phyloP scores from a whole-genome alignment of 2,329 filamentous ascomycete genomes.

The Aspergillus felis region DNA sequence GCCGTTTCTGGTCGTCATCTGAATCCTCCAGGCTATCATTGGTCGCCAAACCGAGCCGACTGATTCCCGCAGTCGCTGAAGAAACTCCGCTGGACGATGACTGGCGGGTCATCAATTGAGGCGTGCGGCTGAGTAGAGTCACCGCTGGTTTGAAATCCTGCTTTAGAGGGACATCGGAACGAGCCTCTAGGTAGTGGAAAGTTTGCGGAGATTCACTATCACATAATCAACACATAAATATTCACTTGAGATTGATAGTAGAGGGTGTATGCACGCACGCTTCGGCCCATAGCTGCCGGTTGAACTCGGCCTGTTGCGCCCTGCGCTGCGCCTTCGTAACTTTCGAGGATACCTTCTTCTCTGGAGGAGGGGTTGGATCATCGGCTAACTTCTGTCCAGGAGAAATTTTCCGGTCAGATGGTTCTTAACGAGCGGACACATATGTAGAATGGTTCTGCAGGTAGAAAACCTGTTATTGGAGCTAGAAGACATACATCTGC shows the following conservation, averaged over 20 bases:
- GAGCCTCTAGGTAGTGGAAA: conserved; percentile 70
- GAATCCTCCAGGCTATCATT: conserved; percentile 60
- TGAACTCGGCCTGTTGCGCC: conserved; percentile 76
- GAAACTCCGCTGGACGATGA: conserved; percentile 40
- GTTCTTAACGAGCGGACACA: conserved; percentile 3
- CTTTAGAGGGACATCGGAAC: conserved; percentile 60
- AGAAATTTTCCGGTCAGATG: conserved; percentile 2
- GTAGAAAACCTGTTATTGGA: background rate
- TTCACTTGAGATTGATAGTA: background rate
- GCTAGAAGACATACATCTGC: conserved; percentile 57
- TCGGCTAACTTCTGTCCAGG: conserved; percentile 36
- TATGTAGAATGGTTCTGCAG: background rate
- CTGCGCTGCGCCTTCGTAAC: conserved; percentile 72
- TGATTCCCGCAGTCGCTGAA: conserved; percentile 41
- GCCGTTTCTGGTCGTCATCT: conserved; percentile 59
- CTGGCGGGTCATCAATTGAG: conserved; percentile 60
- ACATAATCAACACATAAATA: background rate
- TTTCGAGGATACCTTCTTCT: conserved; percentile 48
- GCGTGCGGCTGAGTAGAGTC: conserved; percentile 81
- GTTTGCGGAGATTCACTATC: conserved; percentile 68
- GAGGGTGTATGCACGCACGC: conserved; percentile 54
- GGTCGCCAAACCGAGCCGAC: conserved; percentile 44
- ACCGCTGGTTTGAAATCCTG: conserved; percentile 75
- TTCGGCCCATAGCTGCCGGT: conserved; percentile 82
- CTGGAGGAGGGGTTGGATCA: conserved; percentile 36